Conservation (phyloP, 306 rosid genomes). For the Corylus americana region DNA sequence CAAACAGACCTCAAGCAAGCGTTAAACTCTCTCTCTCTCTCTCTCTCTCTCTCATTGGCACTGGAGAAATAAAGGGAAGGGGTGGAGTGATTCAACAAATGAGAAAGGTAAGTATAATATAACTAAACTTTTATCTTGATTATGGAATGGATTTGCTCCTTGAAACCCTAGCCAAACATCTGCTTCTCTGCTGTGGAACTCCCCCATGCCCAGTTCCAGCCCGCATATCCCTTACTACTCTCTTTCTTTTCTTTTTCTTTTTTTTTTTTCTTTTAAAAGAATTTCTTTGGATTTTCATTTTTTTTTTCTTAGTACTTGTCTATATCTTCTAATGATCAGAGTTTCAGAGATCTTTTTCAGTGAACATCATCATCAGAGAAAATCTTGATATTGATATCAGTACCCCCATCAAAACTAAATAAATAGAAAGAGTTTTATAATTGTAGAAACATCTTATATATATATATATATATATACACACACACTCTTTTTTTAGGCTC, state of each 20-base stretch:
- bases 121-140: conserved; percentile 42
- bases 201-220: conserved; percentile 32
- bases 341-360: conserved; percentile 40
- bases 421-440: background rate
- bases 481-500: background rate
- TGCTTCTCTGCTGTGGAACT: conserved; percentile 37
- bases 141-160: conserved; percentile 55
- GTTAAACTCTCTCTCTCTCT: conserved; percentile 32
- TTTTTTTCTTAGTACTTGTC: background rate
- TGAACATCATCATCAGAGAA: conserved; percentile 29
- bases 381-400: conserved; percentile 24
- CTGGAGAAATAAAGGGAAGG: conserved; percentile 24
- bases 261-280: conserved; percentile 10
- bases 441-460: background rate
- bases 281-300: conserved; percentile 50
- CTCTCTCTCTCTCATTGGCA: conserved; percentile 31
- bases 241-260: conserved; percentile 1
- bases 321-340: conserved; percentile 16
- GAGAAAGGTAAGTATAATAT: conserved; percentile 27
- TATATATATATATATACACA: no score
- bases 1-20: conserved; percentile 55
- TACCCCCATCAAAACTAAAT: background rate
- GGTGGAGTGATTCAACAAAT: conserved; percentile 29
- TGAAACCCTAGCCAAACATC: conserved; percentile 65
- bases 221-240: conserved; percentile 5